Conservation (phyloP, 305 asterid species). For the Stenogyne calaminthoides region DNA sequence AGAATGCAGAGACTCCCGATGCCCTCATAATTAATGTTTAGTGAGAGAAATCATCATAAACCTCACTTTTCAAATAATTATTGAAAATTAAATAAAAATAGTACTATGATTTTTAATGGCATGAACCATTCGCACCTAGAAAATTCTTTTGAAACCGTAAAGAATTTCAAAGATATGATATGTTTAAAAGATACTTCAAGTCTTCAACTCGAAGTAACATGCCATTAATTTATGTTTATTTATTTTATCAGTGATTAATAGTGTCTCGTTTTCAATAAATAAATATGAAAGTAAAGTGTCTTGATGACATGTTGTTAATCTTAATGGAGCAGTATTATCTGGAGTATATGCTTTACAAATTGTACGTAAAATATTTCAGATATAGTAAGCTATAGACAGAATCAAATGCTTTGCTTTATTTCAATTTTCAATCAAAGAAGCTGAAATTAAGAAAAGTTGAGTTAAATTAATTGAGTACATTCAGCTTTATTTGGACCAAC, state of each 20-base stretch:
- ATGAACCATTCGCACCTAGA: too few relatives aligned
- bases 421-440: neutral
- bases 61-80: too few relatives aligned
- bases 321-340: neutral
- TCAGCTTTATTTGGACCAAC: slow-evolving; percentile 4
- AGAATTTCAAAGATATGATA: too few relatives aligned
- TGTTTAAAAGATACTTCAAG: neutral
- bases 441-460: neutral
- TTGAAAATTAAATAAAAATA: too few relatives aligned
- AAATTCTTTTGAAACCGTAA: too few relatives aligned
- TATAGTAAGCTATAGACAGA: neutral
- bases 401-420: slow-evolving; percentile 17
- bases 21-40: too few relatives aligned
- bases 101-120: too few relatives aligned
- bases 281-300: neutral
- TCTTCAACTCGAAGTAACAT: neutral
- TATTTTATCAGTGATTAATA: too few relatives aligned
- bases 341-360: slow-evolving; percentile 20
- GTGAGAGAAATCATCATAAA: too few relatives aligned
- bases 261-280: neutral
- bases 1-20: too few relatives aligned
- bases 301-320: neutral
- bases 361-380: neutral
- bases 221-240: neutral
- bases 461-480: neutral